Evolutionary conservation across 176 grass and related monocot species (phyloP).

Genomic region (Alloteropsis semialata): DNA sequence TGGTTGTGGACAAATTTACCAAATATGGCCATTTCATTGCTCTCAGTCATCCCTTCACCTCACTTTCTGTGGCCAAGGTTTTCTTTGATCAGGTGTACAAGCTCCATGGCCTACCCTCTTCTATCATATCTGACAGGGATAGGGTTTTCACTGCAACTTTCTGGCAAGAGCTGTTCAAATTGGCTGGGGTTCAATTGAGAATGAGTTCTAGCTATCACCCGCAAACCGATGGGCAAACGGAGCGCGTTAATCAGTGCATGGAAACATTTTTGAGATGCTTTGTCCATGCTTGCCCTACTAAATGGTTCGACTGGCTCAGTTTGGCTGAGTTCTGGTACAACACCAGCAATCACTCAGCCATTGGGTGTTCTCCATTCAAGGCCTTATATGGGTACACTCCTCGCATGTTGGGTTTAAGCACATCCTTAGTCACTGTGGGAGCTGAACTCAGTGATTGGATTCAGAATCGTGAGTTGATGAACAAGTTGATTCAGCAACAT

Average conservation of each 20-base stretch:
- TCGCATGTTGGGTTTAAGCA: background rate
- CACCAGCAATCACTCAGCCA: background rate
- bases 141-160: too few species aligned
- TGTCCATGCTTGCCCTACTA: background rate
- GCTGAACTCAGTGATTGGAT: background rate
- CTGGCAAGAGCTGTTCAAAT: too few species aligned
- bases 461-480: background rate
- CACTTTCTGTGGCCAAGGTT: too few species aligned
- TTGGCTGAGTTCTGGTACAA: background rate
- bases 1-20: too few species aligned
- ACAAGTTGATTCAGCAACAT: background rate
- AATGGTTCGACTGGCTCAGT: accelerated
- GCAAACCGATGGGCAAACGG: background rate
- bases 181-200: too few species aligned
- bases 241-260: background rate
- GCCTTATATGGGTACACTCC: background rate
- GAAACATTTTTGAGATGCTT: background rate
- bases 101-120: too few species aligned
- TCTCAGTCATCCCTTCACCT: too few species aligned
- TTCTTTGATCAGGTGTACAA: too few species aligned
- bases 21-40: too few species aligned
- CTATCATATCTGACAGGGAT: too few species aligned
- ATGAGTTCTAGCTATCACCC: too few species aligned
- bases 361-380: background rate
- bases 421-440: background rate